Evolutionary conservation across 768 basidiomycete species (phyloP), one percentile per base, ranked within the genome.

Genomic region (Sarcodon sp.): DNA sequence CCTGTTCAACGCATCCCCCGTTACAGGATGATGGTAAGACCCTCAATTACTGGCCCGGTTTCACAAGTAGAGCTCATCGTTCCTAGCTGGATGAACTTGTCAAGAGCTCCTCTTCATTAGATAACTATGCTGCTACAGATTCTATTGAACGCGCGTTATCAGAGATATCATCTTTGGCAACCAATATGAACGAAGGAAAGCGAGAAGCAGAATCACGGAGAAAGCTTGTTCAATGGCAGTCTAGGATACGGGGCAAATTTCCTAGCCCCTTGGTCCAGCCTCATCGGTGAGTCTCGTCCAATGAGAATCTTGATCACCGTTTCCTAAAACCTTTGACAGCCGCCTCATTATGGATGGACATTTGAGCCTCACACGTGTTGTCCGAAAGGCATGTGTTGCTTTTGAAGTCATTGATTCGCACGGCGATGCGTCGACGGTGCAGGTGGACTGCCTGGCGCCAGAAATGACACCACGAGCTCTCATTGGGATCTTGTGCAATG

Each of bases 191-290:
- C 63, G 96, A 99, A 66, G 90, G 91, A 53, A 98, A 97, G 63
- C 80, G 96, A 1, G 93, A 97, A 55, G 76, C 90, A 2, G 96
- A 99, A 66, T 92, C 88, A 1, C 75, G 96, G 16, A 76, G 83
- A 43, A 87, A 90, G 59, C 77, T 98, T 21, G 87, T 97, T 13
- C 80, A 86, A 58, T 92, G 87, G 88, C 90, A 92, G 65, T 59
- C 80, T 34, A 75, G 89, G 55, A 97, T 99, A 57, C 74, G 83
- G 35, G 88, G 90, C 15, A 87, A 79, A 60, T 97, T 96, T 63
- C 92, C 91, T 7, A 93, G 90, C 50, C 93, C 96, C n/a, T 70
- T 99, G 35, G 96, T 99, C 34, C 96, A 98, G 62, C 96, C 96
- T 7, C 96, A 99, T 67, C 80, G 89, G 87, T 89, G 58, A 60